Conservation (phyloP, 148 eudicot species). For the Talinum fruticosum region DNA sequence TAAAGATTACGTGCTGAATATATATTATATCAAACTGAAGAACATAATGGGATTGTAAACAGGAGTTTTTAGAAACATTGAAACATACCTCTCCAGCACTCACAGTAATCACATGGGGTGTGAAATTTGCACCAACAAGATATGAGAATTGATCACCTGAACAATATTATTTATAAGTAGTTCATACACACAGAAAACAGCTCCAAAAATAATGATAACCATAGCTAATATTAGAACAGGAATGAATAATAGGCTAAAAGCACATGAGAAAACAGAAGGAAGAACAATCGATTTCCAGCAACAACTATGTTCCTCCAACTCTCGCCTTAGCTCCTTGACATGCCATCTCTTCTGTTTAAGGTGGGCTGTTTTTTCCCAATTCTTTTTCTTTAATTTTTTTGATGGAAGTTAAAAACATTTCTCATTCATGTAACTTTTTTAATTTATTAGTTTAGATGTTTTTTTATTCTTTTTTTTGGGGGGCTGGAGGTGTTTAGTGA, state of each 20-base stretch:
- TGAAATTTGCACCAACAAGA: constrained; percentile 60
- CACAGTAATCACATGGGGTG: constrained; percentile 78
- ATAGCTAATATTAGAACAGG: background rate
- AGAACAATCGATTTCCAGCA: no score
- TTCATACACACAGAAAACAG: background rate
- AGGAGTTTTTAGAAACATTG: background rate
- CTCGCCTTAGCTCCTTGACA: background rate
- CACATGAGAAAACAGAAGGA: background rate
- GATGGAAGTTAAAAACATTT: no score
- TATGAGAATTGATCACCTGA: constrained; percentile 49
- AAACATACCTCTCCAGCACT: constrained; percentile 67
- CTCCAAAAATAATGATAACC: background rate
- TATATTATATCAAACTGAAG: no score
- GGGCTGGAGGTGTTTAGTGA: no score
- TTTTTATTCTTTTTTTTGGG: no score
- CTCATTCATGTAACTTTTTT: no score
- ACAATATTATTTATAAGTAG: constrained; percentile 4
- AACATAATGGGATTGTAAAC: background rate
- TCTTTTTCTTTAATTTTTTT: no score
- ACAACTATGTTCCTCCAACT: background rate
- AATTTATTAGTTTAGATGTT: no score
- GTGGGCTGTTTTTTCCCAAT: no score
- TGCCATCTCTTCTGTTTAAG: no score
- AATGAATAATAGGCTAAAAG: background rate
- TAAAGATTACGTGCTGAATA: no score